phyloP scores from a whole-genome alignment of 2,329 filamentous ascomycete species.

The Microthyrium microscopicum region DNA sequence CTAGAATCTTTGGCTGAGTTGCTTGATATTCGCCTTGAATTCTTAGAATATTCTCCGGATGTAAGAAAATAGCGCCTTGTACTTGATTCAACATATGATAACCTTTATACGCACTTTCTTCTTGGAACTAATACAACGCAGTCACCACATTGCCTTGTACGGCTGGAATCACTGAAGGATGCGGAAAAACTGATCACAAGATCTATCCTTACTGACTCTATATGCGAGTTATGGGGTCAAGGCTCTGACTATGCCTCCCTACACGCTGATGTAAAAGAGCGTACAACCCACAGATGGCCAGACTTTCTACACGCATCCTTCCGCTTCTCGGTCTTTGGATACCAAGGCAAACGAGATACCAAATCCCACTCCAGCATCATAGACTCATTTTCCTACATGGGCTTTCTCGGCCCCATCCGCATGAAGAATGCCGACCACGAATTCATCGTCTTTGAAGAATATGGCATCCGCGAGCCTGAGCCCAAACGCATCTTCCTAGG shows the following conservation, averaged over 20 bases:
- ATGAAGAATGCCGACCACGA: constrained; percentile 58
- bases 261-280: constrained; percentile 44
- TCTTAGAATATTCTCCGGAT: constrained; percentile 57
- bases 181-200: constrained; percentile 54
- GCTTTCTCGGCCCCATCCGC: constrained; percentile 59
- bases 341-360: constrained; percentile 51
- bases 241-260: constrained; percentile 51
- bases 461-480: constrained; percentile 34
- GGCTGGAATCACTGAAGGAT: constrained; percentile 43
- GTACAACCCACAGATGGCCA: constrained; percentile 49
- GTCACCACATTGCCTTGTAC: constrained; percentile 76
- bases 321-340: constrained; percentile 73
- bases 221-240: constrained; percentile 79
- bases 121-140: constrained; percentile 23
- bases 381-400: constrained; percentile 63
- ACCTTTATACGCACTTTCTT: constrained; percentile 6
- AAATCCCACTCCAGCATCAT: constrained; percentile 57
- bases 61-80: constrained; percentile 34
- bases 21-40: constrained; percentile 47
- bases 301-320: constrained; percentile 52
- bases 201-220: constrained; percentile 64
- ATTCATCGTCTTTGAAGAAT: constrained; percentile 75
- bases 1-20: constrained; percentile 62
- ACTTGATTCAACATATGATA: constrained; percentile 9
- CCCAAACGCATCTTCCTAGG: constrained; percentile 45